Evolutionary conservation across 805 yeast genomes (phyloP), one percentile per base, ranked within the genome.

Genomic region (Zygosaccharomyces pseudorouxii): DNA sequence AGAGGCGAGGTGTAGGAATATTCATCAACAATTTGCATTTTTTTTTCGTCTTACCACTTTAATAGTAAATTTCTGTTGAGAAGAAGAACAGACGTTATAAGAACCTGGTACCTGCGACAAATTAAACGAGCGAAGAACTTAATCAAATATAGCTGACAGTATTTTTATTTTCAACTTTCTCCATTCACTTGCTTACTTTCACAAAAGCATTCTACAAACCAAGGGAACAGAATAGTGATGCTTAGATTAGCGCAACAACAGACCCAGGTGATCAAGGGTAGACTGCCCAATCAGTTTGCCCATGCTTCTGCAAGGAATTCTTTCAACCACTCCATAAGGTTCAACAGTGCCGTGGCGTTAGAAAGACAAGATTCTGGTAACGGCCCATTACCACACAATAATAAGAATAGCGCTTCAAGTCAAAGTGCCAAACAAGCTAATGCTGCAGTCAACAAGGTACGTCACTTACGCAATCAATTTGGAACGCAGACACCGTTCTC

Each of bases 261-360:
- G 48, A 55, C 67, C 10, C 68, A 63, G 37, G 63, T 62, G 31
- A 55, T 67, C 54, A 69, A 72, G 50, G 60, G 65, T 45, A 70
- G 73, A 48, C 55, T 71, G 36, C 64, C 74, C 19, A 68, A 68
- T 50, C 74, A 71, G 51, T 67, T 71, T 38, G 72, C 70, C 29
- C 60, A 67, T 33, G 64, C 70, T 3, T 56, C 62, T 11, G 66
- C 71, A 7, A 67, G 71, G 56, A 67, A 66, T 55, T 66, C 71
- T 3, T 55, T 70, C 35, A 70, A 70, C 55, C 68, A 68, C 47
- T 63, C 72, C 11, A 62, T 69, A 49, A 60, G 72, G 55, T 66
- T 69, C 53, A 70, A 71, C 57, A 62, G 61, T 38, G 55, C 69
- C 1, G 66, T 64, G 20, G 60, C 69, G 5, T 50, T 67, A 40